Evolutionary conservation across 208 protist species (phyloP), one percentile per base, ranked within the genome.

Genomic region (Trypanosoma congolense): DNA sequence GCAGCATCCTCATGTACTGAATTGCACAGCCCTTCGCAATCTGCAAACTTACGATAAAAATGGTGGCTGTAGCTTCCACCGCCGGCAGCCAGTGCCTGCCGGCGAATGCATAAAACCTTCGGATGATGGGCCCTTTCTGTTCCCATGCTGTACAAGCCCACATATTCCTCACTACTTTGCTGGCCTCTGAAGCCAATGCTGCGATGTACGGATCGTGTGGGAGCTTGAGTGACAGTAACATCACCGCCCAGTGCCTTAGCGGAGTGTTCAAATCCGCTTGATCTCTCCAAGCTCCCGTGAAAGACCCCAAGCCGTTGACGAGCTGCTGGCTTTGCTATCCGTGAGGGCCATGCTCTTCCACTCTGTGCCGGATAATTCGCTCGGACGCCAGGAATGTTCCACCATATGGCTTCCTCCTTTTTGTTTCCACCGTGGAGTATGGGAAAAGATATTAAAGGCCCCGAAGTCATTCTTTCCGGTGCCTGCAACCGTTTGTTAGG

Each of bases 31-130:
- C 30, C 16, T 46, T 57, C n/a, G 9, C 38, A 4, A 57, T 18
- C 30, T 46, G 52, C n/a, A 57, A 46, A 57, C 52, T 46, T 29
- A 46, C 31, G 21, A 57, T 57, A 47, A 44, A 46, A 10, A 46
- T 12, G 2, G 38, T 21, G 31, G 30, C 24, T 12, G 19, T 57
- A 33, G 38, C 24, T 42, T 57, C 52, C 19, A 12, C 4, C 0
- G 16, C 10, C 26, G 24, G 33, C 14, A 57, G 36, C 3, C 26
- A 18, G 33, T 57, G 3, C 24, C 31, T 43, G 12, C 12, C 35
- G n/a, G 52, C 24, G 19, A 47, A 57, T 0, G 14, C 36, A 1
- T 19, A 14, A 31, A 47, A 57, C 21, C 24, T 31, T 44, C 38
- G 0, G 4, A 46, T 1, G 14, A 57, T 57, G 52, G 40, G 4